Conservation (phyloP, 768 basidiomycete genomes). For the Suillus occidentalis region DNA sequence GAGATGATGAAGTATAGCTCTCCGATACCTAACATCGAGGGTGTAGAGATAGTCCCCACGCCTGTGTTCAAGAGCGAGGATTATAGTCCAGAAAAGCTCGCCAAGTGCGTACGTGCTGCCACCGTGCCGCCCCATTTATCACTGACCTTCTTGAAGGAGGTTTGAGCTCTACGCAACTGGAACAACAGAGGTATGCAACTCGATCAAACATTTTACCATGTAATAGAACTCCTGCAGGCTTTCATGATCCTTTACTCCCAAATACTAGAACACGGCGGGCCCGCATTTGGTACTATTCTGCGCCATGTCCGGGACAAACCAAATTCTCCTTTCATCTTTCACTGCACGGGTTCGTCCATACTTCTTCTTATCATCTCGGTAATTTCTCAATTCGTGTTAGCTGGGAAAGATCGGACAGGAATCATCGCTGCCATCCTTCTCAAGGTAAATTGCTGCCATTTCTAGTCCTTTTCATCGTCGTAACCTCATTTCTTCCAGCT, state of each 20-base stretch:
- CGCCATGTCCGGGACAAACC: constrained; percentile 74
- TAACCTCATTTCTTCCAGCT: constrained; percentile 44
- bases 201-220: neutral
- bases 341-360: constrained; percentile 60
- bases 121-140: neutral
- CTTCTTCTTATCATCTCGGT: neutral
- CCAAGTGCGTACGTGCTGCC: constrained; percentile 64
- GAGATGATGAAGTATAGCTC: constrained; percentile 75
- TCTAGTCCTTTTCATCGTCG: neutral
- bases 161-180: constrained; percentile 75
- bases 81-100: constrained; percentile 83
- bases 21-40: constrained; percentile 63
- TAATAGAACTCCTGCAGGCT: constrained; percentile 43
- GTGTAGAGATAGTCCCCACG: constrained; percentile 55
- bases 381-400: constrained; percentile 29
- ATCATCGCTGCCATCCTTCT: constrained; percentile 71
- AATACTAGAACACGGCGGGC: constrained; percentile 73
- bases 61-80: constrained; percentile 72
- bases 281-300: constrained; percentile 68
- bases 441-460: constrained; percentile 44
- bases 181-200: constrained; percentile 62
- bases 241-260: constrained; percentile 82
- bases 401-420: constrained; percentile 84
- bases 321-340: constrained; percentile 64
- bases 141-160: constrained; percentile 20